These are phyloP conservation scores for Vitrella brassicaformis DNA, from an alignment of 73 alveolate genomes.

Conservation along the genomic window DNA sequence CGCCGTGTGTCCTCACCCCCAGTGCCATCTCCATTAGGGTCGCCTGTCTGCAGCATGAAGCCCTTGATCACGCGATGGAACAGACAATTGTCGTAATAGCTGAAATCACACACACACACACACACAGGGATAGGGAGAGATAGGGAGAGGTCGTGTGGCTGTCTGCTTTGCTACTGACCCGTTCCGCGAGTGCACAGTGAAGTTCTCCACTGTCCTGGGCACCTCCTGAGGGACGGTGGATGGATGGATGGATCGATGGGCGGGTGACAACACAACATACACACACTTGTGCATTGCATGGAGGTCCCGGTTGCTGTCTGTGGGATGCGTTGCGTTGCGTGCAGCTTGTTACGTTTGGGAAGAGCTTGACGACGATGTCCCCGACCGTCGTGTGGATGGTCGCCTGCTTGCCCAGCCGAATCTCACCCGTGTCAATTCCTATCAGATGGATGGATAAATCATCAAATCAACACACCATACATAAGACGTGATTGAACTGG, in stretches of 20 bases:
- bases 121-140: neutral
- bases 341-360: too few relatives aligned
- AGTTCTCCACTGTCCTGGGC: slow-evolving; percentile 83
- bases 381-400: slow-evolving; percentile 66
- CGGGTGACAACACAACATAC: too few relatives aligned
- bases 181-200: slow-evolving; percentile 68
- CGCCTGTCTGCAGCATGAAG: slow-evolving; percentile 91
- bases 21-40: slow-evolving; percentile 89
- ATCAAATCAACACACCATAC: too few relatives aligned
- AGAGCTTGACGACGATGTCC: slow-evolving; percentile 65
- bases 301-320: too few relatives aligned
- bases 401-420: slow-evolving; percentile 29
- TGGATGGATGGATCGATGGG: too few relatives aligned
- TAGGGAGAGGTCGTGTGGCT: neutral
- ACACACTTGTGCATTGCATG: too few relatives aligned
- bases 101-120: neutral
- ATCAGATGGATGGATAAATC: too few relatives aligned
- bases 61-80: slow-evolving; percentile 46
- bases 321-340: too few relatives aligned
- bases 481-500: too few relatives aligned
- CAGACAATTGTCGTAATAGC: slow-evolving; percentile 7
- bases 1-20: slow-evolving; percentile 51
- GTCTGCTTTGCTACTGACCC: slow-evolving; percentile 63
- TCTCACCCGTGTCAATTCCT: slow-evolving; percentile 27
- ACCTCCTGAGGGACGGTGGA: too few relatives aligned